phyloP scores from a whole-genome alignment of 2,329 filamentous ascomycete species.

The Fusarium camptoceras region DNA sequence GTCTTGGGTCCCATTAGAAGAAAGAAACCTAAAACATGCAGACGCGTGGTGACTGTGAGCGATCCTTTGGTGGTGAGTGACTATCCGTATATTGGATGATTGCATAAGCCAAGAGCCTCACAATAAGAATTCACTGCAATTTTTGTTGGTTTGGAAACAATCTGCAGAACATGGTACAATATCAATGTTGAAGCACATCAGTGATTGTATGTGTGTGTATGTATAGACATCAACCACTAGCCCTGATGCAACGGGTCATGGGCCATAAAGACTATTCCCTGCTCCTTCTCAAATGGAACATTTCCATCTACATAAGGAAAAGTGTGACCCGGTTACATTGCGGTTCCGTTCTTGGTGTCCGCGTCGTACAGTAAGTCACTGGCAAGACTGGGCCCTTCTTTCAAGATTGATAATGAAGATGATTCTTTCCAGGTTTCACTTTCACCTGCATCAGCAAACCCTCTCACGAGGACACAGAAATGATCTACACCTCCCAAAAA shows the following conservation, averaged over 20 bases:
- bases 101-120: slow-evolving; percentile 5
- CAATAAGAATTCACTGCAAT: not conserved
- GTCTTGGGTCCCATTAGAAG: slow-evolving; percentile 11
- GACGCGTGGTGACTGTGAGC: not conserved
- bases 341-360: slow-evolving; percentile 22
- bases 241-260: slow-evolving; percentile 22
- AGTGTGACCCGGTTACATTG: slow-evolving; percentile 5
- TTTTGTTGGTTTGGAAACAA: not conserved
- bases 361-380: not conserved
- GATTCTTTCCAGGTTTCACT: not conserved
- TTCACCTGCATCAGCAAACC: not conserved
- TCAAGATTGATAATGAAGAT: slow-evolving; percentile 5
- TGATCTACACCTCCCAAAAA: not conserved
- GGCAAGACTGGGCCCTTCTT: not conserved
- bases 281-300: not conserved
- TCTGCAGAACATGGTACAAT: not conserved
- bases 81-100: not conserved
- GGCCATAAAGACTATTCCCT: slow-evolving; percentile 12
- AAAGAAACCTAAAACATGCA: slow-evolving; percentile 7
- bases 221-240: not conserved
- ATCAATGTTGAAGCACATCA: slow-evolving; percentile 11
- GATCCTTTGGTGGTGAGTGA: not conserved
- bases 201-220: not conserved
- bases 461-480: not conserved
- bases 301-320: slow-evolving; percentile 12